A percentile compares a stretch with the other conserved stretches of the same genome.
phyloP scores from a whole-genome alignment of 306 rosid genomes.

The Cicer arietinum region DNA sequence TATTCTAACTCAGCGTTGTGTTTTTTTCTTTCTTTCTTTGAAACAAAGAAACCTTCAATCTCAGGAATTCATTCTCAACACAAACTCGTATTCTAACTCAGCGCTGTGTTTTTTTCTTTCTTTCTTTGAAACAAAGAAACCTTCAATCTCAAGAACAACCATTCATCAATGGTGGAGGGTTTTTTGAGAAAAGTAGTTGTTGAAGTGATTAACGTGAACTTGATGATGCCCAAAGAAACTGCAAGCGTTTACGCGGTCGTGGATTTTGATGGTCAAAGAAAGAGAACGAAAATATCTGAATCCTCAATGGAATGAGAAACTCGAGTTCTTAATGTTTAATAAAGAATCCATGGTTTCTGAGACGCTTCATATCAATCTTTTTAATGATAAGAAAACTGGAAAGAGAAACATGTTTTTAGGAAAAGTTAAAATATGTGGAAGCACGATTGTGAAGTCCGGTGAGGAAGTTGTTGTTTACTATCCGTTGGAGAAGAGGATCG shows the following conservation, averaged over 20 bases:
- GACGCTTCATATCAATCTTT: slow-evolving; percentile 69
- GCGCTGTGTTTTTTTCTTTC: too few relatives aligned
- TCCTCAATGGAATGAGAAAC: slow-evolving; percentile 87
- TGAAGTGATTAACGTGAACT: slow-evolving; percentile 75
- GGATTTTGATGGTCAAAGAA: slow-evolving; percentile 76
- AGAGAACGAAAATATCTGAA: slow-evolving; percentile 48
- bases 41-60: not conserved
- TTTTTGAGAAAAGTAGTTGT: slow-evolving; percentile 67
- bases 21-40: too few relatives aligned
- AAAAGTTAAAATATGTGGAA: slow-evolving; percentile 75
- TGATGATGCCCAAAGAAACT: slow-evolving; percentile 96
- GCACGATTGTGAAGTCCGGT: slow-evolving; percentile 54
- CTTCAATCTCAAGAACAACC: not conserved
- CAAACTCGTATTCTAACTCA: too few relatives aligned
- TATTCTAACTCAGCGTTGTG: too few relatives aligned
- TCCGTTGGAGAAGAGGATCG: slow-evolving; percentile 89
- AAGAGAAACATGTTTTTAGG: slow-evolving; percentile 84
- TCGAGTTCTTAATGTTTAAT: slow-evolving; percentile 71
- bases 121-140: not conserved
- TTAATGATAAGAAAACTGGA: slow-evolving; percentile 76
- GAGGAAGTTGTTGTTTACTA: slow-evolving; percentile 51
- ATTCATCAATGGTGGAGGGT: slow-evolving; percentile 62
- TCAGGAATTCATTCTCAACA: not conserved
- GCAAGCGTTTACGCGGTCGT: slow-evolving; percentile 91
- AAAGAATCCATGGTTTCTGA: slow-evolving; percentile 62